These are phyloP conservation scores for Mycena vulgaris DNA, from an alignment of 768 basidiomycete species.

Conservation along the genomic window DNA sequence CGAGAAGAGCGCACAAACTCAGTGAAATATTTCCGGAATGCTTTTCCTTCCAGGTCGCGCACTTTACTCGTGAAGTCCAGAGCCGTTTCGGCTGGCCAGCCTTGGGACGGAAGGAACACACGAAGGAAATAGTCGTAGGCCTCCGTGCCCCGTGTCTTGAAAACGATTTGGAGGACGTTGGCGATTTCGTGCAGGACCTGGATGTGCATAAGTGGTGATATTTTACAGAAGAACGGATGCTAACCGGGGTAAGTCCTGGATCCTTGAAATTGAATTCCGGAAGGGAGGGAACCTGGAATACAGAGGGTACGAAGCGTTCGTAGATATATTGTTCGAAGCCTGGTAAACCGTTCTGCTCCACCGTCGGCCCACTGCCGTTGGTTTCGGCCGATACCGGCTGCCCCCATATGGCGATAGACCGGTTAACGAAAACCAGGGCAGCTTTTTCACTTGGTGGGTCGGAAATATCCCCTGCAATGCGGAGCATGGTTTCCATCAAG, in stretches of 20 bases:
- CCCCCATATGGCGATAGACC: slow-evolving; percentile 79
- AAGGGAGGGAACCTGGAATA: slow-evolving; percentile 85
- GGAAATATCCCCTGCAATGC: slow-evolving; percentile 80
- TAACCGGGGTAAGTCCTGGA: slow-evolving; percentile 25
- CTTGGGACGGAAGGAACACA: slow-evolving; percentile 89
- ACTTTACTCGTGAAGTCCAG: slow-evolving; percentile 85
- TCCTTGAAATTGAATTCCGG: slow-evolving; percentile 91
- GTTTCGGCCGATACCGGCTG: slow-evolving; percentile 57
- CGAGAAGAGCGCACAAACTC: slow-evolving; percentile 87
- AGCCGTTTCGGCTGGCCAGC: slow-evolving; percentile 86
- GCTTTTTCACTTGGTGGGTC: slow-evolving; percentile 85
- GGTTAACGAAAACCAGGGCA: slow-evolving; percentile 84
- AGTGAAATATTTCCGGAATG: slow-evolving; percentile 89
- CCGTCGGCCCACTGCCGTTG: slow-evolving; percentile 45
- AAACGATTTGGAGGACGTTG: slow-evolving; percentile 84
- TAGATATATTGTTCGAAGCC: slow-evolving; percentile 96
- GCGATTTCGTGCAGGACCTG: slow-evolving; percentile 94
- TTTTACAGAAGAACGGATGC: not conserved
- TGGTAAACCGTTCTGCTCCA: slow-evolving; percentile 67
- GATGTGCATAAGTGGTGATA: not conserved
- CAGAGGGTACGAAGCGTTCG: slow-evolving; percentile 84
- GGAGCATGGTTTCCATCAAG: slow-evolving; percentile 82
- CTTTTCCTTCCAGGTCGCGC: slow-evolving; percentile 80
- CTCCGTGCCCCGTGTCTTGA: slow-evolving; percentile 85
- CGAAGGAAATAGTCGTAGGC: slow-evolving; percentile 84